Conservation (phyloP, 371 early-diverging fungal genomes). For the Mortierella sp. region DNA sequence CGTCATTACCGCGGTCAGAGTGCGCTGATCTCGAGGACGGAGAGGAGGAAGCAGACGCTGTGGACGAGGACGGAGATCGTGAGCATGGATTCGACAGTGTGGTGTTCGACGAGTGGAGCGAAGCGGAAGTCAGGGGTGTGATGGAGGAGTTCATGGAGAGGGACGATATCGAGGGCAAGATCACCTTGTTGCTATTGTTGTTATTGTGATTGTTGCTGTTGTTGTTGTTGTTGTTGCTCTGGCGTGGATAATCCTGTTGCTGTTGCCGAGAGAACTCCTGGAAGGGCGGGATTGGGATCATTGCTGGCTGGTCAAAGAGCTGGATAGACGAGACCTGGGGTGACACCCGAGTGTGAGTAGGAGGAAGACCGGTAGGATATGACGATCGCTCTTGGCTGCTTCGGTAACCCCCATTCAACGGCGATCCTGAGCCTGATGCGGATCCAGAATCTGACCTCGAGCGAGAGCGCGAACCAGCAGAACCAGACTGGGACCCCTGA, state of each 20-base stretch:
- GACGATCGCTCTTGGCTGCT: slow-evolving; percentile 14
- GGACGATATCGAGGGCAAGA: slow-evolving; percentile 32
- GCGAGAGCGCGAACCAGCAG: slow-evolving; percentile 20
- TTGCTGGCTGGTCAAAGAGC: slow-evolving; percentile 29
- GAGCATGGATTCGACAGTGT: slow-evolving; percentile 11
- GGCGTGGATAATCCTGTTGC: neutral
- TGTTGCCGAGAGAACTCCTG: slow-evolving; percentile 25
- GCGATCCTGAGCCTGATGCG: slow-evolving; percentile 24
- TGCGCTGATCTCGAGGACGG: neutral
- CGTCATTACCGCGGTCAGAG: slow-evolving; percentile 13
- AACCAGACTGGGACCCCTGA: slow-evolving; percentile 19
- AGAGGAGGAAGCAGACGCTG: slow-evolving; percentile 4
- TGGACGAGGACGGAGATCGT: slow-evolving; percentile 9
- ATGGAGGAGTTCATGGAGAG: slow-evolving; percentile 27
- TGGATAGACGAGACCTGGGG: slow-evolving; percentile 31
- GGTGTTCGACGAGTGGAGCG: neutral
- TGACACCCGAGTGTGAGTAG: slow-evolving; percentile 19
- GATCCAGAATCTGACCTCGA: slow-evolving; percentile 38
- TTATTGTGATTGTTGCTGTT: slow-evolving; percentile 8
- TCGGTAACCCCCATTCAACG: slow-evolving; percentile 10
- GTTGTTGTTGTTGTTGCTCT: neutral
- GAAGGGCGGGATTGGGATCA: slow-evolving; percentile 47
- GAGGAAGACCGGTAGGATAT: neutral
- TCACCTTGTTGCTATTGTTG: slow-evolving; percentile 19
- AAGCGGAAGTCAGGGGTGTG: slow-evolving; percentile 14